A percentile compares a stretch with the other conserved stretches of the same genome.
phyloP scores from a whole-genome alignment of 2,329 filamentous ascomycete species.

The Ophiobolus disseminans region DNA sequence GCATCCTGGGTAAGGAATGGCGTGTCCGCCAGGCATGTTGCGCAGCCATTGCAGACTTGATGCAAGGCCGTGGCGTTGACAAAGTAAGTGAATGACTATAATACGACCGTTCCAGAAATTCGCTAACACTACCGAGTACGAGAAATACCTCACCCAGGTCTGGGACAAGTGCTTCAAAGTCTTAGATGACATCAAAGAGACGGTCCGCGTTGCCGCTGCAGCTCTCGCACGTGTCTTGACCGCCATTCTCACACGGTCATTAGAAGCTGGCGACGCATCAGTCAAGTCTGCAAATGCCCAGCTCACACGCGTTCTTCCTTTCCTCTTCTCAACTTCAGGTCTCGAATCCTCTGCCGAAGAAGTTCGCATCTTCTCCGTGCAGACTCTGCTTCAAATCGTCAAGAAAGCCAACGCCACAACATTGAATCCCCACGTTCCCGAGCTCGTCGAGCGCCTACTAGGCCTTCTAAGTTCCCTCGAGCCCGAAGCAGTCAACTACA shows the following conservation, averaged over 20 bases:
- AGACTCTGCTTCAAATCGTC: slow-evolving; percentile 84
- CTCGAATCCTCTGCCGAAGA: slow-evolving; percentile 89
- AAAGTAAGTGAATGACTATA: slow-evolving; percentile 37
- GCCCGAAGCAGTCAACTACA: slow-evolving; percentile 86
- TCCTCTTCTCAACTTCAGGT: slow-evolving; percentile 85
- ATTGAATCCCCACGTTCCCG: slow-evolving; percentile 80
- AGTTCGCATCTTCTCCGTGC: slow-evolving; percentile 79
- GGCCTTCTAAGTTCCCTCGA: slow-evolving; percentile 86
- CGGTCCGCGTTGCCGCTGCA: slow-evolving; percentile 80
- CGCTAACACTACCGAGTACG: slow-evolving; percentile 63
- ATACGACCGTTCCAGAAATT: neutral
- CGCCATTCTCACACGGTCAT: slow-evolving; percentile 81
- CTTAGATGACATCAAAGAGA: slow-evolving; percentile 93
- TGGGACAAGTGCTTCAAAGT: slow-evolving; percentile 89
- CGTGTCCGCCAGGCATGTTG: slow-evolving; percentile 91
- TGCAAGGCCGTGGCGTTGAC: slow-evolving; percentile 74
- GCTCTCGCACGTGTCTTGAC: slow-evolving; percentile 84
- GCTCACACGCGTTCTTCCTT: slow-evolving; percentile 86
- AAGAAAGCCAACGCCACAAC: slow-evolving; percentile 82
- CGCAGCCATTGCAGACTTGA: slow-evolving; percentile 83
- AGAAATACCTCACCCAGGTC: slow-evolving; percentile 82
- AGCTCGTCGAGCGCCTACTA: slow-evolving; percentile 81
- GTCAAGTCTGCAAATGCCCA: slow-evolving; percentile 74
- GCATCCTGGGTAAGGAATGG: slow-evolving; percentile 91
- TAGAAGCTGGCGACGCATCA: slow-evolving; percentile 77